phyloP scores from a whole-genome alignment of 345 rosid genomes.

The Eucalyptus tenuipes region DNA sequence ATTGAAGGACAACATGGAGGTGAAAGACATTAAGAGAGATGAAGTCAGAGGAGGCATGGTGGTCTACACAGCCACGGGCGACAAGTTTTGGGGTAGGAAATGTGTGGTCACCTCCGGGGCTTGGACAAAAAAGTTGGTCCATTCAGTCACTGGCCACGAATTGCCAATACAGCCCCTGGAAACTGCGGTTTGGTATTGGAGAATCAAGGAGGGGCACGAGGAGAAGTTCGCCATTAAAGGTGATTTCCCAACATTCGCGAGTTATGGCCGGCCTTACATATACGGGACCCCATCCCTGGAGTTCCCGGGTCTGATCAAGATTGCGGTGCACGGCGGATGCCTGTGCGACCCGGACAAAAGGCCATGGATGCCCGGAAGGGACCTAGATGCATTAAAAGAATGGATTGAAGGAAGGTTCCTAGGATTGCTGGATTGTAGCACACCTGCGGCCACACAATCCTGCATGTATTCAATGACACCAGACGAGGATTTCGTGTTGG shows the following conservation, averaged over 20 bases:
- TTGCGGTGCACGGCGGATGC: constrained; percentile 54
- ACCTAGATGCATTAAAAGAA: constrained; percentile 25
- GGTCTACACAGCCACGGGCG: constrained; percentile 23
- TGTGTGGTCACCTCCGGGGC: constrained; percentile 75
- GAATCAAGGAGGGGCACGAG: constrained; percentile 59
- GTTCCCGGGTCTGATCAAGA: constrained; percentile 73
- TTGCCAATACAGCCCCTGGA: constrained; percentile 60
- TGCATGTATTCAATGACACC: constrained; percentile 85
- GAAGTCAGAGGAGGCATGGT: constrained; percentile 32
- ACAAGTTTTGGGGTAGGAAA: constrained; percentile 41
- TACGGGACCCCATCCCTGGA: constrained; percentile 85
- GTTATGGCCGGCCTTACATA: constrained; percentile 46
- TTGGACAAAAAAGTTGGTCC: constrained; percentile 59
- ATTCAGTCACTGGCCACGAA: constrained; percentile 31
- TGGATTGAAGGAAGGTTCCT: constrained; percentile 52
- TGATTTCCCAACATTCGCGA: constrained; percentile 60
- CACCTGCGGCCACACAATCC: constrained; percentile 47
- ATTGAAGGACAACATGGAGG: constrained; percentile 56
- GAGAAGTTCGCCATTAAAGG: constrained; percentile 17
- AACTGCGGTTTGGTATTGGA: constrained; percentile 62
- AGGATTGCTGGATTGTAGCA: constrained; percentile 40
- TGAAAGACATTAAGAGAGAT: constrained; percentile 26
- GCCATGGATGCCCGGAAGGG: constrained; percentile 53
- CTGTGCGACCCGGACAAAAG: constrained; percentile 76
- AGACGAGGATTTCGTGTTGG: constrained; percentile 79